These are phyloP conservation scores for Heliocybe sulcata DNA, from an alignment of 1,284 basidiomycete genomes.

Conservation along the genomic window DNA sequence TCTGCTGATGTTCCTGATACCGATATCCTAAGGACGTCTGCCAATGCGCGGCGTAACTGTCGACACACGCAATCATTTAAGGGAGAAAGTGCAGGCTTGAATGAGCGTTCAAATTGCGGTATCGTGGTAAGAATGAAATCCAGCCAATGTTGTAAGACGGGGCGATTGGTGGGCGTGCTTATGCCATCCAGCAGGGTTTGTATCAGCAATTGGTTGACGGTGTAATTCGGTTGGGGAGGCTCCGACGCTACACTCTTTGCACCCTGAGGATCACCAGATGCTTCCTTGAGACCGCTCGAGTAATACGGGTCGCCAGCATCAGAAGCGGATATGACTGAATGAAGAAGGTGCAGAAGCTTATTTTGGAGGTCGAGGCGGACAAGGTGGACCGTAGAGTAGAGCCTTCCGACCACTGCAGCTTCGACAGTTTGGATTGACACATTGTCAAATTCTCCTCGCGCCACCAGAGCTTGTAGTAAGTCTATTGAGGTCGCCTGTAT, in stretches of 20 bases:
- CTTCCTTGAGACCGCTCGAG: not conserved
- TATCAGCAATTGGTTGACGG: slow-evolving; percentile 64
- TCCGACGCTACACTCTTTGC: slow-evolving; percentile 11
- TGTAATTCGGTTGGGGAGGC: slow-evolving; percentile 15
- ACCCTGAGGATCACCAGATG: slow-evolving; percentile 6
- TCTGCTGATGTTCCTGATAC: slow-evolving; percentile 26
- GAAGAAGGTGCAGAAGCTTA: slow-evolving; percentile 87
- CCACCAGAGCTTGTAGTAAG: slow-evolving; percentile 74
- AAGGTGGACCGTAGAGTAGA: slow-evolving; percentile 69
- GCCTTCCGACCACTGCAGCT: slow-evolving; percentile 63
- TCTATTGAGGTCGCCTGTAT: slow-evolving; percentile 78
- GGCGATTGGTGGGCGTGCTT: slow-evolving; percentile 57
- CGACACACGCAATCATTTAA: slow-evolving; percentile 78
- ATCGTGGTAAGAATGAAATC: slow-evolving; percentile 93
- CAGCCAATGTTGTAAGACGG: slow-evolving; percentile 90
- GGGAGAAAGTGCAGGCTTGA: slow-evolving; percentile 66
- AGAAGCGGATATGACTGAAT: slow-evolving; percentile 72
- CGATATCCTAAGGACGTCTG: slow-evolving; percentile 44
- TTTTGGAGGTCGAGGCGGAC: slow-evolving; percentile 79
- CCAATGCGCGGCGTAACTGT: slow-evolving; percentile 58
- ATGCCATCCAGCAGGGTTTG: slow-evolving; percentile 82
- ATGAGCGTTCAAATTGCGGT: slow-evolving; percentile 70
- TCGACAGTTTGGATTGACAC: slow-evolving; percentile 60
- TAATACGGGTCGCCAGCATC: slow-evolving; percentile 13
- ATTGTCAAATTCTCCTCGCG: slow-evolving; percentile 69